phyloP scores from a whole-genome alignment of 805 yeast genomes.

The Lachancea lanzarotensis region DNA sequence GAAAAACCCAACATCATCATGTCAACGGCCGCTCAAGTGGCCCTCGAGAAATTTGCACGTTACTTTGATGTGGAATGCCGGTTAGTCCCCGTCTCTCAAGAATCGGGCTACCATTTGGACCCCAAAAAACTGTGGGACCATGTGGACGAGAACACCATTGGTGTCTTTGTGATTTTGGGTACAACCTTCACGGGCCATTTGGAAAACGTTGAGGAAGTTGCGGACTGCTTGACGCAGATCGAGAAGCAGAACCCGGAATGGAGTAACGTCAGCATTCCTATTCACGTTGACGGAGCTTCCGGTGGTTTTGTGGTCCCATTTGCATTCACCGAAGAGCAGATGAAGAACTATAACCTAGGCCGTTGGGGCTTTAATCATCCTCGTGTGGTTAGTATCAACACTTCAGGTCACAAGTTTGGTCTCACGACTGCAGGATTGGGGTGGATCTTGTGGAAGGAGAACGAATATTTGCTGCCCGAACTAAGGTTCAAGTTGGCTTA shows the following conservation, averaged over 20 bases:
- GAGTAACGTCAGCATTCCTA: slow-evolving; percentile 52
- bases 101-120: slow-evolving; percentile 61
- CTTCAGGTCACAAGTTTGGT: slow-evolving; percentile 93
- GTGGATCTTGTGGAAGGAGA: slow-evolving; percentile 81
- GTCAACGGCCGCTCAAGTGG: slow-evolving; percentile 93
- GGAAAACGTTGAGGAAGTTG: slow-evolving; percentile 62
- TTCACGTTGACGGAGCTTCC: slow-evolving; percentile 91
- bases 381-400: slow-evolving; percentile 77
- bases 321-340: slow-evolving; percentile 56
- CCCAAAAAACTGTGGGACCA: slow-evolving; percentile 49
- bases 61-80: slow-evolving; percentile 89
- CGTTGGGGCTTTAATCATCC: slow-evolving; percentile 75
- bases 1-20: slow-evolving; percentile 76
- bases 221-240: slow-evolving; percentile 59
- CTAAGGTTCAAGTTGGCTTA: slow-evolving; percentile 74
- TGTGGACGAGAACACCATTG: slow-evolving; percentile 88
- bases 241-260: slow-evolving; percentile 35
- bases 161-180: slow-evolving; percentile 81
- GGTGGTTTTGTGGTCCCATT: slow-evolving; percentile 91
- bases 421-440: slow-evolving; percentile 87
- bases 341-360: slow-evolving; percentile 14
- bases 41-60: slow-evolving; percentile 87
- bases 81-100: slow-evolving; percentile 56
- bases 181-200: slow-evolving; percentile 92
- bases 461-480: slow-evolving; percentile 56